phyloP scores from a whole-genome alignment of 2,329 filamentous ascomycete species.

The Penicillium paneum region DNA sequence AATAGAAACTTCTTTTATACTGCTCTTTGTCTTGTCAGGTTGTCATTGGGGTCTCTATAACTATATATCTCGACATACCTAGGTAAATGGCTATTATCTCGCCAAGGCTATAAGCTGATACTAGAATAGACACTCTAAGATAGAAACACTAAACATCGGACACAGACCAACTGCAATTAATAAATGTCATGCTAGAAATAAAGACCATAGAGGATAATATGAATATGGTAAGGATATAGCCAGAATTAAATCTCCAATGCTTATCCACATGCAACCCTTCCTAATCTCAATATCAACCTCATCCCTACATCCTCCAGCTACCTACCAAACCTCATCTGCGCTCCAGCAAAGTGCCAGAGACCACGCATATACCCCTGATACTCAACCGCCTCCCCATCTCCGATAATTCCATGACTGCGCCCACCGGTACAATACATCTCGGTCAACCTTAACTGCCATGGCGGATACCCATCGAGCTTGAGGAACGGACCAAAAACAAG shows the following conservation, averaged over 20 bases:
- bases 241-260: neutral
- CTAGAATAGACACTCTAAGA: neutral
- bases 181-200: neutral
- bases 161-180: no score
- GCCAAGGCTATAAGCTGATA: neutral
- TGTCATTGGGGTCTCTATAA: neutral
- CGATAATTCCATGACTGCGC: constrained; percentile 36
- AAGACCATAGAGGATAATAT: neutral
- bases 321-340: constrained; percentile 80
- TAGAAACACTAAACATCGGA: neutral
- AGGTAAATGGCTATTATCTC: no score
- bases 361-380: constrained; percentile 91
- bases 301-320: neutral
- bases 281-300: neutral
- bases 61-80: no score
- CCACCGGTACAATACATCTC: constrained; percentile 74
- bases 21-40: neutral
- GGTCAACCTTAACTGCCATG: constrained; percentile 91
- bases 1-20: neutral
- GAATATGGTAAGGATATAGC: constrained; percentile 1
- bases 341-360: constrained; percentile 77
- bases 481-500: constrained; percentile 82
- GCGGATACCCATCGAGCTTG: constrained; percentile 85
- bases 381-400: constrained; percentile 59
- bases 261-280: neutral